phyloP scores from a whole-genome alignment of 2,329 filamentous ascomycete genomes.

The Diaporthe citrichinensis region DNA sequence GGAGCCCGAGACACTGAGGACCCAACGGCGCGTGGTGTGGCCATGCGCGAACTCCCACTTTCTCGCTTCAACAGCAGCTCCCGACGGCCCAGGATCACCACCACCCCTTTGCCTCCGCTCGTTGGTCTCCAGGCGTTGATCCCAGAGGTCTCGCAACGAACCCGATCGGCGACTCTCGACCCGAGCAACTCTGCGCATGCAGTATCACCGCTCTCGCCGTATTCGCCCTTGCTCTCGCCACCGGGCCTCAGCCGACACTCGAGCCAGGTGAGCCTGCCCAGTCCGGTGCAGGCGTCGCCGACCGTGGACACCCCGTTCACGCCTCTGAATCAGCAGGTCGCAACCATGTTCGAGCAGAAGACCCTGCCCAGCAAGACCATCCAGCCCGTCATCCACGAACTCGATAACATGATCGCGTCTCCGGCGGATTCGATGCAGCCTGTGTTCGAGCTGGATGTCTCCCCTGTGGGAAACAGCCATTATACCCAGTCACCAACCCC shows the following conservation, averaged over 20 bases:
- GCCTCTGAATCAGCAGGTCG: slow-evolving; percentile 30
- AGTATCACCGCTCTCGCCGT: slow-evolving; percentile 27
- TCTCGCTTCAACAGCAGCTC: slow-evolving; percentile 18
- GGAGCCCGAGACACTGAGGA: neutral
- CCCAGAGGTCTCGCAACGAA: slow-evolving; percentile 13
- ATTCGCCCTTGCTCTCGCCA: slow-evolving; percentile 13
- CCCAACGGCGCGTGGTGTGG: neutral
- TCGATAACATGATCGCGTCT: slow-evolving; percentile 14
- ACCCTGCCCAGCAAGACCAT: slow-evolving; percentile 35
- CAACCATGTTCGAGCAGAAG: slow-evolving; percentile 31
- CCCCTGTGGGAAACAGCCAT: slow-evolving; percentile 8
- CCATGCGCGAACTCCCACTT: slow-evolving; percentile 1
- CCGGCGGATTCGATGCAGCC: slow-evolving; percentile 16
- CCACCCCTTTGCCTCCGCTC: slow-evolving; percentile 26
- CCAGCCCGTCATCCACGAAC: slow-evolving; percentile 34
- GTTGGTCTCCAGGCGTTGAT: slow-evolving; percentile 27
- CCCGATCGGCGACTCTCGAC: neutral
- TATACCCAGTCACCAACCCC: neutral
- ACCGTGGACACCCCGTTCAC: slow-evolving; percentile 36
- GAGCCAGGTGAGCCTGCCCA: slow-evolving; percentile 31
- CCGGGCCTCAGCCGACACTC: slow-evolving; percentile 29
- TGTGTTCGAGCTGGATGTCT: neutral
- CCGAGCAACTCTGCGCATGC: neutral
- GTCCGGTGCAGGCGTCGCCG: slow-evolving; percentile 17
- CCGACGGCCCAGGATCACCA: slow-evolving; percentile 35